Conservation (phyloP, 1,139 yeast genomes). For the Suhomyces bolitotheri region DNA sequence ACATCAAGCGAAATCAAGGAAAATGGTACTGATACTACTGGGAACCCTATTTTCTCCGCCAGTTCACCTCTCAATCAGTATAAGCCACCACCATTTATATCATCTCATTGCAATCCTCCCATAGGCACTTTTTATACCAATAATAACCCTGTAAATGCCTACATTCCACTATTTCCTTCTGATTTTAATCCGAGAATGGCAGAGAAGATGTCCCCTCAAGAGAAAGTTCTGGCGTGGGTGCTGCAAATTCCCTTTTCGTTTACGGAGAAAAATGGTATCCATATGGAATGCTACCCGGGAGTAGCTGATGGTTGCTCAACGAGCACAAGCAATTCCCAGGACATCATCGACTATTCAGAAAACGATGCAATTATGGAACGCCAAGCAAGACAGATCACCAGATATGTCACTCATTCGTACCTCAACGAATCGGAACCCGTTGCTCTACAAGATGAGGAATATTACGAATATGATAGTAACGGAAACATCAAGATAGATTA, state of each 20-base stretch:
- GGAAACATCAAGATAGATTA: slow-evolving; percentile 12
- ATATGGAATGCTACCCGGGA: slow-evolving; percentile 48
- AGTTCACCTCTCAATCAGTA: too few relatives aligned
- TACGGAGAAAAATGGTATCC: slow-evolving; percentile 23
- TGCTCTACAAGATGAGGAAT: slow-evolving; percentile 2
- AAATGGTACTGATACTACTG: too few relatives aligned
- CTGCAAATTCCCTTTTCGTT: slow-evolving; percentile 48
- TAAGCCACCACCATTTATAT: too few relatives aligned
- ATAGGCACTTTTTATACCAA: slow-evolving; percentile 6
- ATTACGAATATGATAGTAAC: slow-evolving; percentile 6
- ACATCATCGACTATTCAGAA: slow-evolving; percentile 25
- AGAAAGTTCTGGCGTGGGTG: slow-evolving; percentile 66
- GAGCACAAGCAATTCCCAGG: slow-evolving; percentile 14
- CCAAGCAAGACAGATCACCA: slow-evolving; percentile 54
- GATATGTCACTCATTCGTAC: slow-evolving; percentile 43
- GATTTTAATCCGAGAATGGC: slow-evolving; percentile 58
- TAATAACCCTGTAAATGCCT: background rate
- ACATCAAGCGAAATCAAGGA: too few relatives aligned
- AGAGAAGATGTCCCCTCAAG: slow-evolving; percentile 58
- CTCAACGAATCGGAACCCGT: slow-evolving; percentile 31
- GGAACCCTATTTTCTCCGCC: too few relatives aligned
- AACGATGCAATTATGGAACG: slow-evolving; percentile 47
- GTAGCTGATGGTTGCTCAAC: slow-evolving; percentile 28
- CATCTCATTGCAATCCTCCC: slow-evolving; percentile 4
- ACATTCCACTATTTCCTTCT: slow-evolving; percentile 3